Evolutionary conservation across 148 eudicot species (phyloP), one percentile per base, ranked within the genome.

Genomic region (Amaranthus hypochondriacus): DNA sequence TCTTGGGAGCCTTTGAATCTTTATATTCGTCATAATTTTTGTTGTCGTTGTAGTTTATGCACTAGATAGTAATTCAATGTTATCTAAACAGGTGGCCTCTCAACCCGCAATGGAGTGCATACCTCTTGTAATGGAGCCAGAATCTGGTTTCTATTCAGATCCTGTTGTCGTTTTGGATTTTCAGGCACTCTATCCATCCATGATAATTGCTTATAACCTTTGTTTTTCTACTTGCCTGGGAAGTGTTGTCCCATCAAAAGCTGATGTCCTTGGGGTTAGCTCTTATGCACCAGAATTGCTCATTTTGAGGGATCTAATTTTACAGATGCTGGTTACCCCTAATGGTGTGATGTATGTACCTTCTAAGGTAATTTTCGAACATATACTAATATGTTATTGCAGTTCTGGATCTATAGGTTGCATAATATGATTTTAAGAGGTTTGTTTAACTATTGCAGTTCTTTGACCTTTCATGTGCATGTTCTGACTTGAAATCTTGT

Each of bases 111-210:
- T 95, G 99, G 96, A 95, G 79, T 95, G 99, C 87, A 46, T 88
- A 62, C 99, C 99, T 56, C 99, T 95, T 78, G 99, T 95, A 66
- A 95, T 95, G 99, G 99, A 95, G 85, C 99, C 99, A 73, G 97
- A 95, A 82, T 95, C 99, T 72, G 96, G 90, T 14, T 95, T 95
- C 79, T 95, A 90, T 86, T 82, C 96, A 68, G 99, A 95, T 80
- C 99, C 99, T 60, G 97, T 95, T n/a, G 79, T 95, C 71, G 99
- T 95, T 79, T 82, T 95, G 82, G 99, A 95, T 87, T 95, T 95
- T 79, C 99, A 95, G 83, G 92, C 99, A 69, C 99, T 95, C 71
- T 95, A 95, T 85, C 99, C 99, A 10, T 95, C 99, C 70, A 95
- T 95, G 97, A 88, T 95, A 78, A 95, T 95, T 68, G 99, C 93